Evolutionary conservation across 495 filamentous ascomycete genomes (phyloP).

Genomic region (Talaromyces nanjingensis): DNA sequence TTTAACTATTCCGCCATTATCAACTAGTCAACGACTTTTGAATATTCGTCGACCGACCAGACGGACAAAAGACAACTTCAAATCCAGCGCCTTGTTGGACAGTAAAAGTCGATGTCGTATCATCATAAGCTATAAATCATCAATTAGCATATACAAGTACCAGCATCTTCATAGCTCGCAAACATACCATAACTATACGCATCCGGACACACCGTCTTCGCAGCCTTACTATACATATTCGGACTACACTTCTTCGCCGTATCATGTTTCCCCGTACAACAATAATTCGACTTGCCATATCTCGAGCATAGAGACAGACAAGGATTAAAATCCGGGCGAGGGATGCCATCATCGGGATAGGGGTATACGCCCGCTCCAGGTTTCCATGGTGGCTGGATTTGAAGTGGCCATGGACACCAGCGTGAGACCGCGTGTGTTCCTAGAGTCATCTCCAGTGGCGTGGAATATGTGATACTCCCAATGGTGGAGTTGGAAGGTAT

Average conservation of each 20-base stretch:
- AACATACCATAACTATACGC: constrained; percentile 62
- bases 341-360: constrained; percentile 63
- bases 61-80: constrained; percentile 70
- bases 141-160: background rate
- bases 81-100: constrained; percentile 65
- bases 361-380: constrained; percentile 65
- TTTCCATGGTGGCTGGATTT: constrained; percentile 53
- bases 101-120: constrained; percentile 67
- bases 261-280: constrained; percentile 60
- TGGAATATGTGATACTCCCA: constrained; percentile 52
- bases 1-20: background rate
- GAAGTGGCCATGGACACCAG: constrained; percentile 77
- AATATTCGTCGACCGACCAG: constrained; percentile 63
- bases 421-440: constrained; percentile 40
- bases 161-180: background rate
- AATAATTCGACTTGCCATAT: constrained; percentile 50
- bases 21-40: constrained; percentile 18
- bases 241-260: constrained; percentile 52
- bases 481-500: constrained; percentile 19
- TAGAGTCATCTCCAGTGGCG: constrained; percentile 52
- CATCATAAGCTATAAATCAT: constrained; percentile 53
- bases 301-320: constrained; percentile 65
- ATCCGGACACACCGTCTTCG: constrained; percentile 72
- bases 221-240: constrained; percentile 51
- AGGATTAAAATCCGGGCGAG: constrained; percentile 62